phyloP scores from a whole-genome alignment of 345 rosid species.

The Carallia pectinifolia region DNA sequence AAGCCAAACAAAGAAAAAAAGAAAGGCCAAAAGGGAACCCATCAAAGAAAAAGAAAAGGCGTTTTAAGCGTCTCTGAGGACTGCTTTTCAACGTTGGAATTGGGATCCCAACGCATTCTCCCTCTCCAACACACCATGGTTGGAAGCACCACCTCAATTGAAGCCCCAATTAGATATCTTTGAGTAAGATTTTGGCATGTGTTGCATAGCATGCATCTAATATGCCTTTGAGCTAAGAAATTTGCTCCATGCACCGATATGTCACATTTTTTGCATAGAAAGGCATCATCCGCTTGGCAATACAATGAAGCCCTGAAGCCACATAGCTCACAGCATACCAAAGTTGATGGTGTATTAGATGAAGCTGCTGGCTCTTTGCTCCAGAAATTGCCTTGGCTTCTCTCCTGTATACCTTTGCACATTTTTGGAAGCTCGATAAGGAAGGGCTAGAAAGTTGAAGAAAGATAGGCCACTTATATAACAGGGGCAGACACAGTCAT shows the following conservation, averaged over 20 bases:
- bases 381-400: constrained; percentile 17
- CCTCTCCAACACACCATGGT: constrained; percentile 25
- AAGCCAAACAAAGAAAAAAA: background rate
- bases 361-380: constrained; percentile 13
- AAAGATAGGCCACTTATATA: background rate
- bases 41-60: constrained; percentile 65
- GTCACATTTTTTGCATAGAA: constrained; percentile 64
- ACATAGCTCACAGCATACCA: constrained; percentile 64
- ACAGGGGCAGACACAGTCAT: too few relatives aligned
- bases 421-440: constrained; percentile 25
- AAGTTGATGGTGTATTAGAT: constrained; percentile 3
- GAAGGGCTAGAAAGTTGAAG: background rate
- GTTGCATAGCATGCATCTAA: constrained; percentile 64
- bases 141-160: constrained; percentile 41
- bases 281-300: constrained; percentile 84
- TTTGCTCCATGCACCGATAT: constrained; percentile 76
- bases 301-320: constrained; percentile 51
- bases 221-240: constrained; percentile 74
- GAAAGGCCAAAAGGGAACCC: background rate
- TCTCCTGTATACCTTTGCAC: constrained; percentile 49
- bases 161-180: constrained; percentile 52
- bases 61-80: constrained; percentile 24
- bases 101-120: constrained; percentile 28
- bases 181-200: constrained; percentile 62
- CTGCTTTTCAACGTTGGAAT: constrained; percentile 21